A percentile compares a stretch with the other conserved stretches of the same genome.
Evolutionary conservation across 208 protist genomes (phyloP).

Genomic region (Novymonas esmeraldas): DNA sequence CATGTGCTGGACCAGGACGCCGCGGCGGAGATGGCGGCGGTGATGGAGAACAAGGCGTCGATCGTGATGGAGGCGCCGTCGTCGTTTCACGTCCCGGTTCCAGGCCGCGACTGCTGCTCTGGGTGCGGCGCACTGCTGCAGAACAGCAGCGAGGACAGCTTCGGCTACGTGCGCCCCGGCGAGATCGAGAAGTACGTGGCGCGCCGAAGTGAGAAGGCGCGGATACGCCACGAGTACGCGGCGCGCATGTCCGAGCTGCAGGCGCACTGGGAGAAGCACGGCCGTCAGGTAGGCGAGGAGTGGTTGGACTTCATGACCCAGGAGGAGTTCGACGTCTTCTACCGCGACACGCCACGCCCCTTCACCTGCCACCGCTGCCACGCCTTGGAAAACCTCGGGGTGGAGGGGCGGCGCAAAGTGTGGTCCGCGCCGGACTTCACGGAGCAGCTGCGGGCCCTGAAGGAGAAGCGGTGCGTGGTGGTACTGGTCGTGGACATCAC

Average conservation of each 20-base stretch:
- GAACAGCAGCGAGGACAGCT: conserved; percentile 60
- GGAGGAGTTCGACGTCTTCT: conserved; percentile 92
- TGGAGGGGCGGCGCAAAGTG: conserved; percentile 75
- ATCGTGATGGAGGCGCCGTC: conserved; percentile 81
- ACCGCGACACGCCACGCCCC: conserved; percentile 63
- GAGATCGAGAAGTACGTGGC: conserved; percentile 83
- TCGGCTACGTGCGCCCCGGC: conserved; percentile 79
- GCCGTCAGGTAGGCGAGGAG: conserved; percentile 90
- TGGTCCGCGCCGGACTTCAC: conserved; percentile 93
- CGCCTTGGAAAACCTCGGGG: conserved; percentile 86
- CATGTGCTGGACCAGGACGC: conserved; percentile 84
- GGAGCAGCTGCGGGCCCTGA: conserved; percentile 78
- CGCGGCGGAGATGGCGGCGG: conserved; percentile 51
- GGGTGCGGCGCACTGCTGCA: conserved; percentile 90
- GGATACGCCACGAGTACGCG: conserved; percentile 76
- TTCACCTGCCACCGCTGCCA: conserved; percentile 91
- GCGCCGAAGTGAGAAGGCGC: conserved; percentile 48
- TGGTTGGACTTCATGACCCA: conserved; percentile 95
- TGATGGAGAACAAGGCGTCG: conserved; percentile 71
- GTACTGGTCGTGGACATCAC: conserved; percentile 92
- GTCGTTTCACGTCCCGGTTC: conserved; percentile 73
- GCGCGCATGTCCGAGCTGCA: conserved; percentile 90
- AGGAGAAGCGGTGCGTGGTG: conserved; percentile 82
- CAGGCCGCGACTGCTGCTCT: conserved; percentile 82
- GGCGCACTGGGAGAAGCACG: conserved; percentile 89